Evolutionary conservation across 176 grass and related monocot species (phyloP).

Genomic region (Thalia dealbata): DNA sequence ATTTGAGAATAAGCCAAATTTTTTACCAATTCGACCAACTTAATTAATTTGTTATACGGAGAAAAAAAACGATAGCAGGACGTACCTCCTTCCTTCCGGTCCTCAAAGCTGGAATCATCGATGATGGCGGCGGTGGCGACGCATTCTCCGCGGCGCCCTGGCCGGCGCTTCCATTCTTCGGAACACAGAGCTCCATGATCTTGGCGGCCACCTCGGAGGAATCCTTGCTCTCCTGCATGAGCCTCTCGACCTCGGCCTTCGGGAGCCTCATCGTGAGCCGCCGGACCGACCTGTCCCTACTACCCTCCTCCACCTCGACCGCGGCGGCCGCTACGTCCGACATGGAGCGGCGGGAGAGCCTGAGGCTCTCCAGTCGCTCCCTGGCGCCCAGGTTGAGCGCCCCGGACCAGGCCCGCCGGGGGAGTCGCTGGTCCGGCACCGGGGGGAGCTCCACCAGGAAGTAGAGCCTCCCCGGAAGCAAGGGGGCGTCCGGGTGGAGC

Average conservation of each 20-base stretch:
- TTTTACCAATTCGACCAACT: too few species aligned
- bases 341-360: conserved; percentile 76
- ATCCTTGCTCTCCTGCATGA: conserved; percentile 68
- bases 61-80: neutral
- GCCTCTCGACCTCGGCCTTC: conserved; percentile 55
- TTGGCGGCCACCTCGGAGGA: conserved; percentile 52
- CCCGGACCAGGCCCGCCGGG: conserved; percentile 64
- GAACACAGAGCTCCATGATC: conserved; percentile 69
- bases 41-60: too few species aligned
- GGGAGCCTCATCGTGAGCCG: conserved; percentile 58
- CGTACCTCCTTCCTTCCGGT: conserved; percentile 4
- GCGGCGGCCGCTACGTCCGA: conserved; percentile 40
- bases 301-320: neutral
- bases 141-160: neutral
- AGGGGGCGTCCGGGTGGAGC: conserved; percentile 35
- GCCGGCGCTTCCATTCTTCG: conserved; percentile 28
- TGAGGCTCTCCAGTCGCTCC: conserved; percentile 81
- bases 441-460: conserved; percentile 76
- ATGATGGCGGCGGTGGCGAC: conserved; percentile 13
- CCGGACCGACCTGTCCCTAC: conserved; percentile 29
- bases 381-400: conserved; percentile 54
- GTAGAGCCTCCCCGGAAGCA: conserved; percentile 60
- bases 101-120: conserved; percentile 26
- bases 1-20: too few species aligned
- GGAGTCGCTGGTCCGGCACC: conserved; percentile 11